Base-by-base conservation (phyloP, 1,284 basidiomycete species). In the Ceratobasidium sp. region DNA sequence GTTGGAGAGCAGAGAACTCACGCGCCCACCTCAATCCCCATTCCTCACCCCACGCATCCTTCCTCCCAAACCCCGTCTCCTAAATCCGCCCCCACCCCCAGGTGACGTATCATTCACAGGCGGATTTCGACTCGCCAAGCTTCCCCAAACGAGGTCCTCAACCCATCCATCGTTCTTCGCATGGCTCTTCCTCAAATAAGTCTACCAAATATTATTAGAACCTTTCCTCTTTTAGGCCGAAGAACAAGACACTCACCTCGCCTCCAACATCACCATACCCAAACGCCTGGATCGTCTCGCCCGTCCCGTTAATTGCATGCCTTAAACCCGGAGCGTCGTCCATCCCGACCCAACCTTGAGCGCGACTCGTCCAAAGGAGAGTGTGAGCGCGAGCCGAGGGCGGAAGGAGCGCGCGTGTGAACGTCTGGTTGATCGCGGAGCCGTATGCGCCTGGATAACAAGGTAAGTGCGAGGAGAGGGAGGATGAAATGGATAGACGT, bases 141-240 rank as follows among this genome's bases (percentile, higher is more conserved):
- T 82, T n/a, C 85, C 85, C 86, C 85, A 86, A 6, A 86, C 85
- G 20, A 77, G 68, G 79, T 86, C 84, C 44, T 78, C 80, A 50
- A 84, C 82, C 85, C 85, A 85, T 10, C 84, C 84, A 77, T 86
- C 85, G 80, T 86, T 85, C 80, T 84, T 84, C 40, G 85, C 82
- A 9, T 83, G 83, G 61, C 84, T 80, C 56, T 84, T 83, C 59
- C 85, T 81, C 79, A 84, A 85, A 78, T 85, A 86, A 0, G 83
- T 84, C 81, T 83, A 81, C 5, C 28, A 82, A 78, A 20, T 12
- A 40, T 80, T 82, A 73, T 85, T 82, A 10, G 81, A 78, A 77
- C 84, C 42, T 17, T 33, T 33, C 33, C 4, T n/a, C n/a, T n/a
- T n/a, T n/a, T n/a, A n/a, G 12, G 42, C 15, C 42, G 9, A 42